These are phyloP conservation scores for Lathyrus oleraceus DNA, from an alignment of 306 rosid genomes.

Conservation along the genomic window DNA sequence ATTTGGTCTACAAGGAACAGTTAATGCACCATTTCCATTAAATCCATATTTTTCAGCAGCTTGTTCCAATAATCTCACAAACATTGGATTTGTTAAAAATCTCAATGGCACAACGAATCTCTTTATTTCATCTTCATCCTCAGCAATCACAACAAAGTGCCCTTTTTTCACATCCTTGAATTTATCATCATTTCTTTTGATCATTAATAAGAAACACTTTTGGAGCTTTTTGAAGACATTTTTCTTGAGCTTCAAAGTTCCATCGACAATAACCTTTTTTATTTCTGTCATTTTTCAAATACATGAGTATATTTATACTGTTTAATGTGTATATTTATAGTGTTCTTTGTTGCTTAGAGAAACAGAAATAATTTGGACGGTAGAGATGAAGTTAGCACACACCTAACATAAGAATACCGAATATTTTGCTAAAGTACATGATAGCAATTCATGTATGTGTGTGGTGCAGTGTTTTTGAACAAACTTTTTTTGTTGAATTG, in stretches of 20 bases:
- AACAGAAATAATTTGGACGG: background rate
- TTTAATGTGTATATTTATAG: slow-evolving; percentile 25
- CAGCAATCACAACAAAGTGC: slow-evolving; percentile 76
- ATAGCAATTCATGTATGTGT: slow-evolving; percentile 56
- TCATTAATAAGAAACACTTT: slow-evolving; percentile 34
- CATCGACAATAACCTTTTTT: slow-evolving; percentile 42
- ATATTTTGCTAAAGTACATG: slow-evolving; percentile 22
- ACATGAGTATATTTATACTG: too few relatives aligned
- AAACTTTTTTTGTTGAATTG: background rate
- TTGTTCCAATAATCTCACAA: slow-evolving; percentile 59
- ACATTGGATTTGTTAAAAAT: slow-evolving; percentile 55
- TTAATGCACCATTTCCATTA: slow-evolving; percentile 63
- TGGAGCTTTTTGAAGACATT: slow-evolving; percentile 54
- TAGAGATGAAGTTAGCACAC: background rate
- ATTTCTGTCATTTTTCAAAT: background rate
- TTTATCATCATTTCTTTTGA: slow-evolving; percentile 26
- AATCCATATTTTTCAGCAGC: slow-evolving; percentile 79
- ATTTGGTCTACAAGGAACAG: slow-evolving; percentile 63
- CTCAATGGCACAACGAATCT: slow-evolving; percentile 71
- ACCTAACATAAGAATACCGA: slow-evolving; percentile 24
- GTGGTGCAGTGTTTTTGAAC: slow-evolving; percentile 20
- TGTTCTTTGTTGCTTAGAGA: background rate
- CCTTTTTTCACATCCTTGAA: slow-evolving; percentile 62
- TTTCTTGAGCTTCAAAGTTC: slow-evolving; percentile 48
- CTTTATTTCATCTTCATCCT: slow-evolving; percentile 44